Percentiles rank a stretch among this genome's conserved stretches.
Evolutionary conservation across 2,329 filamentous ascomycete genomes (phyloP).

Genomic region (Tolypocladium inflatum): DNA sequence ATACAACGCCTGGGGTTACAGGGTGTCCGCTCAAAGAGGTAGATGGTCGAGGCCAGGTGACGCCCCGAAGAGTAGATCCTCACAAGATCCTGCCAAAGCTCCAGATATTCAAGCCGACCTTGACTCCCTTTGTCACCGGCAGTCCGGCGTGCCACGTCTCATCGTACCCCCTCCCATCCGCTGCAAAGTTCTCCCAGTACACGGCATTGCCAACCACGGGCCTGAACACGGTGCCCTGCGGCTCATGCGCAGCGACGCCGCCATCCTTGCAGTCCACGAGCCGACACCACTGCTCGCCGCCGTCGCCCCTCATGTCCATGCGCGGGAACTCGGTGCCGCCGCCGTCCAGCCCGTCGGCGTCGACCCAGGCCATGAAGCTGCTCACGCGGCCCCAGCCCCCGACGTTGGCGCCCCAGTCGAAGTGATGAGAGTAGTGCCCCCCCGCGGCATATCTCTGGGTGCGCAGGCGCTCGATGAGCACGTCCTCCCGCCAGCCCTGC

Average conservation of each 20-base stretch:
- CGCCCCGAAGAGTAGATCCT: neutral
- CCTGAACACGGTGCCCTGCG: neutral
- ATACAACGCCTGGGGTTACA: neutral
- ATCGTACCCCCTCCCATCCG: neutral
- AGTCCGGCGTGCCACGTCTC: neutral
- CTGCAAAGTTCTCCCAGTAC: neutral
- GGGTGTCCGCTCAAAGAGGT: neutral
- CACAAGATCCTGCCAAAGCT: neutral
- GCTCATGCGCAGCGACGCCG: neutral
- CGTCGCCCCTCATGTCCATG: neutral
- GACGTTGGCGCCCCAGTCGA: neutral
- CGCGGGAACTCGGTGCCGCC: neutral
- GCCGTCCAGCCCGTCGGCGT: neutral
- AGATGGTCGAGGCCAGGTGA: neutral
- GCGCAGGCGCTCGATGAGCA: neutral
- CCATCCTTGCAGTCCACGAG: neutral
- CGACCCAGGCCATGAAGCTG: neutral
- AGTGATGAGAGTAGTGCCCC: neutral
- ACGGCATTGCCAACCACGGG: neutral
- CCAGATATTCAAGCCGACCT: neutral
- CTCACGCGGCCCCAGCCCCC: neutral
- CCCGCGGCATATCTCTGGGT: neutral
- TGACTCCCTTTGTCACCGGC: neutral
- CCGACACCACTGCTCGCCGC: neutral
- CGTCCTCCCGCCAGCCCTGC: neutral